Evolutionary conservation across 108 stramenopile species (phyloP).

Genomic region (Skeletonema tropicum): DNA sequence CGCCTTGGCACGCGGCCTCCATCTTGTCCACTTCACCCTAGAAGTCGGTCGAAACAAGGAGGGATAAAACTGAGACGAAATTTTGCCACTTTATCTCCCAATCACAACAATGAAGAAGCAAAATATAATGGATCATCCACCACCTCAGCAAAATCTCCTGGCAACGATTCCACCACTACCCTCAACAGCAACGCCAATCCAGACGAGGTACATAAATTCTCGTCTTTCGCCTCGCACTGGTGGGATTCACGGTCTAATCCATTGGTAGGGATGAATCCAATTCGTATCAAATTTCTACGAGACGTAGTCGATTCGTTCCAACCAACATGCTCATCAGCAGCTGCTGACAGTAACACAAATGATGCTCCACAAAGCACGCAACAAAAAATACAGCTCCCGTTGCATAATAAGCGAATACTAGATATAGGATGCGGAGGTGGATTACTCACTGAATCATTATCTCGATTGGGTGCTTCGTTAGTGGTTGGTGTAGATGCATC

Average conservation of each 20-base stretch:
- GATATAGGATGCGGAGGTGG: conserved; percentile 97
- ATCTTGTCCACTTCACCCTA: not conserved
- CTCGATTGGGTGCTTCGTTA: conserved; percentile 74
- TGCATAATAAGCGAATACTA: conserved; percentile 21
- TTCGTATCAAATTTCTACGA: conserved; percentile 66
- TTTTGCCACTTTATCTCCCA: not conserved
- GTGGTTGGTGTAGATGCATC: conserved; percentile 91
- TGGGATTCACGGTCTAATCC: conserved; percentile 81
- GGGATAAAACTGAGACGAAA: not conserved
- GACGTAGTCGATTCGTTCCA: conserved; percentile 23
- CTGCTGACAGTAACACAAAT: not conserved
- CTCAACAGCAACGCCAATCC: conserved; percentile 14
- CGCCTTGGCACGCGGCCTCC: not conserved
- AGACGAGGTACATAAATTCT: conserved; percentile 76
- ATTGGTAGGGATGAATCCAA: conserved; percentile 83
- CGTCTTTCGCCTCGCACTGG: conserved; percentile 62
- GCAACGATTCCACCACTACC: not conserved
- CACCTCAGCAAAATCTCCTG: not conserved
- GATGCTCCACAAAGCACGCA: not conserved
- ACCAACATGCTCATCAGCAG: not conserved
- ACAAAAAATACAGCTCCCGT: conserved; percentile 3
- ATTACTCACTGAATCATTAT: conserved; percentile 85
- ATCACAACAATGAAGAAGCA: not conserved
- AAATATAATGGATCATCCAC: not conserved
- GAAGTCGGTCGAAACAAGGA: not conserved